These are phyloP conservation scores for Lenzites betulinus DNA, from an alignment of 768 basidiomycete genomes.

Conservation along the genomic window DNA sequence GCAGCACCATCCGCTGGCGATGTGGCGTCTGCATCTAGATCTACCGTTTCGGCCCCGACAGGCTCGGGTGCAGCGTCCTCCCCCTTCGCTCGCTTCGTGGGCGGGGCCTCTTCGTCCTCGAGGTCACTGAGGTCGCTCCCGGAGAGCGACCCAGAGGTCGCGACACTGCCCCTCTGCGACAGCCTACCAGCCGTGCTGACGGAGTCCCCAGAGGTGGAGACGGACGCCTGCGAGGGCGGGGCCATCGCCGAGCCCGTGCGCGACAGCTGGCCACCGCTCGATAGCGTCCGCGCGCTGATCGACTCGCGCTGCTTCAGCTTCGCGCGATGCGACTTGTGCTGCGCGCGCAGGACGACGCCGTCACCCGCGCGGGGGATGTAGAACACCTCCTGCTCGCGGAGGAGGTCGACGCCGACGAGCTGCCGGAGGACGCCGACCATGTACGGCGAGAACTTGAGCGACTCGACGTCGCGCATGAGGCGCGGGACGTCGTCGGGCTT, in stretches of 20 bases:
- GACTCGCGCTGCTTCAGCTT: conserved; percentile 13
- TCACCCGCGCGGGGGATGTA: conserved; percentile 59
- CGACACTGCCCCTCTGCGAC: conserved; percentile 7
- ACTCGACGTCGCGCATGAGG: conserved; percentile 51
- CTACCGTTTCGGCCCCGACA: background rate
- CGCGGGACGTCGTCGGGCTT: conserved; percentile 46
- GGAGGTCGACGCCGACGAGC: conserved; percentile 63
- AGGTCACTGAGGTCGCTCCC: conserved; percentile 24
- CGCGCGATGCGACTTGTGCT: background rate
- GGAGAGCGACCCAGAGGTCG: conserved; percentile 14
- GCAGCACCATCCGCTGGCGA: background rate
- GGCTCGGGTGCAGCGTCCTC: background rate
- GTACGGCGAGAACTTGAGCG: conserved; percentile 51
- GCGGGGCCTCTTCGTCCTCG: conserved; percentile 13
- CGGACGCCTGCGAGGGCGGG: conserved; percentile 17
- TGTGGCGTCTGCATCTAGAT: background rate
- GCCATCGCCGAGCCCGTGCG: background rate
- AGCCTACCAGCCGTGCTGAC: conserved; percentile 6
- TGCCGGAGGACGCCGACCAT: conserved; percentile 58
- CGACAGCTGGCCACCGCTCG: background rate
- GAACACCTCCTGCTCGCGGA: conserved; percentile 65
- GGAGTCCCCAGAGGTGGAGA: conserved; percentile 15
- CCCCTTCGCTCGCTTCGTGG: conserved; percentile 9
- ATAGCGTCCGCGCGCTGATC: conserved; percentile 13
- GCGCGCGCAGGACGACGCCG: conserved; percentile 1